Evolutionary conservation across 495 filamentous ascomycete genomes (phyloP).

Genomic region (Trypethelium eluteriae): DNA sequence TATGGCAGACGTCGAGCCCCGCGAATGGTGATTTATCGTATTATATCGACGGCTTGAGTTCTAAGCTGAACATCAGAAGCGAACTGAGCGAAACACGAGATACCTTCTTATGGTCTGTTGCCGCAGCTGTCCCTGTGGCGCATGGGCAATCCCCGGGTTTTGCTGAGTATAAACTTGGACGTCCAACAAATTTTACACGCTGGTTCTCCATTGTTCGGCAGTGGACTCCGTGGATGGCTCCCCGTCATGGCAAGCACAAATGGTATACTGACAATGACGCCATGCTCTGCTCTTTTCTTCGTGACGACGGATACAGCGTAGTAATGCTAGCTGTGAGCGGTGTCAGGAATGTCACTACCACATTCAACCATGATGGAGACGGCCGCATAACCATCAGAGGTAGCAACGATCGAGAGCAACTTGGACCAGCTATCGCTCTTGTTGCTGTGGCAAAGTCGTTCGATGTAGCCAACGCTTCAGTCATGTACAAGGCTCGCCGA

Average conservation of each 20-base stretch:
- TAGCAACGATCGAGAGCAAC: conserved; percentile 55
- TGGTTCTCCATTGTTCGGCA: conserved; percentile 77
- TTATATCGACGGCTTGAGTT: conserved; percentile 54
- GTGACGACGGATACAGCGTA: conserved; percentile 63
- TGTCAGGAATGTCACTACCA: conserved; percentile 59
- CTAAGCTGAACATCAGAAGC: conserved; percentile 48
- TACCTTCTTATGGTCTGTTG: conserved; percentile 64
- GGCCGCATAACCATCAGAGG: conserved; percentile 64
- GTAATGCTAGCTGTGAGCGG: conserved; percentile 79
- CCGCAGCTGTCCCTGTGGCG: conserved; percentile 47
- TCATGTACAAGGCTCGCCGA: conserved; percentile 78
- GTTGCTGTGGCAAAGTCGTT: conserved; percentile 67
- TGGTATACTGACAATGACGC: conserved; percentile 69
- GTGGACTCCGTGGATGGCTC: conserved; percentile 79
- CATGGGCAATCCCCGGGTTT: conserved; percentile 49
- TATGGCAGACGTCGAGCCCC: conserved; percentile 37
- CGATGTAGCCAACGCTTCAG: conserved; percentile 67
- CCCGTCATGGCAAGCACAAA: conserved; percentile 62
- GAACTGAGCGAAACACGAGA: conserved; percentile 60
- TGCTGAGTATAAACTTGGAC: conserved; percentile 53
- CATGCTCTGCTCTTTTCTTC: conserved; percentile 73
- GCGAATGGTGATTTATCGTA: conserved; percentile 43
- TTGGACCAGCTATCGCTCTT: conserved; percentile 55
- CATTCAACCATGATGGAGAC: conserved; percentile 56
- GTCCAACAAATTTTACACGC: conserved; percentile 48